These are phyloP conservation scores for Trichoderma sp. DNA, from an alignment of 2,329 filamentous ascomycete genomes.

Conservation along the genomic window DNA sequence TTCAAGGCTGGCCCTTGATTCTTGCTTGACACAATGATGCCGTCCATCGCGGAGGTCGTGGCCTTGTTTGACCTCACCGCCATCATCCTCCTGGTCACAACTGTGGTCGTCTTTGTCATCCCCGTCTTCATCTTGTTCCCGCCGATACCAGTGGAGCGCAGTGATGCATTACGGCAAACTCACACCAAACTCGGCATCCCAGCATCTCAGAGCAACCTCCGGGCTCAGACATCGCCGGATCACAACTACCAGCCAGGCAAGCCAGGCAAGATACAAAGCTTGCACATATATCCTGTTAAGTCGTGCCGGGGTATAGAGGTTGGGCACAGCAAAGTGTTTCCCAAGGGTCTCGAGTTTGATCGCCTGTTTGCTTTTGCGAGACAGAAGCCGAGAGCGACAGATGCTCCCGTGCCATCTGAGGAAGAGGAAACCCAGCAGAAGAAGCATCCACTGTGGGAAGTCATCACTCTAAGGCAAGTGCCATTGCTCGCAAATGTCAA, in stretches of 20 bases:
- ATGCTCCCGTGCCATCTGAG: conserved; percentile 34
- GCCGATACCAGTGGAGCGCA: conserved; percentile 49
- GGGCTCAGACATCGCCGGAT: conserved; percentile 25
- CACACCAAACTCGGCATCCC: conserved; percentile 48
- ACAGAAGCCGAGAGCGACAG: conserved; percentile 25
- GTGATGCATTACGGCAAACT: conserved; percentile 54
- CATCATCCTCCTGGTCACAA: conserved; percentile 42
- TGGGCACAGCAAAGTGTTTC: conserved; percentile 58
- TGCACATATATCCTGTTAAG: conserved; percentile 81
- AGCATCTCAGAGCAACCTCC: conserved; percentile 38
- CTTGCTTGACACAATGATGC: conserved; percentile 22
- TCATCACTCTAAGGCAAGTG: conserved; percentile 67
- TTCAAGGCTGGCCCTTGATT: background rate
- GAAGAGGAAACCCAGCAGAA: conserved; percentile 31
- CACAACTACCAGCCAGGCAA: conserved; percentile 25
- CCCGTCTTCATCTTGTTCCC: conserved; percentile 55
- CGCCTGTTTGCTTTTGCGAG: conserved; percentile 81
- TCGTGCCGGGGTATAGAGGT: conserved; percentile 77
- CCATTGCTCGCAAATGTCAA: conserved; percentile 68
- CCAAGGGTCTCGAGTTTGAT: conserved; percentile 73
- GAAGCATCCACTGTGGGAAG: conserved; percentile 55
- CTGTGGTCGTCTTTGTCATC: conserved; percentile 49
- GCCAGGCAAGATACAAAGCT: conserved; percentile 49
- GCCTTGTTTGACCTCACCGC: conserved; percentile 31
- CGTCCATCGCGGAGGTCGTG: conserved; percentile 25